phyloP scores from a whole-genome alignment of 2,329 filamentous ascomycete genomes.

The Lasiodiplodia hormozganensis region DNA sequence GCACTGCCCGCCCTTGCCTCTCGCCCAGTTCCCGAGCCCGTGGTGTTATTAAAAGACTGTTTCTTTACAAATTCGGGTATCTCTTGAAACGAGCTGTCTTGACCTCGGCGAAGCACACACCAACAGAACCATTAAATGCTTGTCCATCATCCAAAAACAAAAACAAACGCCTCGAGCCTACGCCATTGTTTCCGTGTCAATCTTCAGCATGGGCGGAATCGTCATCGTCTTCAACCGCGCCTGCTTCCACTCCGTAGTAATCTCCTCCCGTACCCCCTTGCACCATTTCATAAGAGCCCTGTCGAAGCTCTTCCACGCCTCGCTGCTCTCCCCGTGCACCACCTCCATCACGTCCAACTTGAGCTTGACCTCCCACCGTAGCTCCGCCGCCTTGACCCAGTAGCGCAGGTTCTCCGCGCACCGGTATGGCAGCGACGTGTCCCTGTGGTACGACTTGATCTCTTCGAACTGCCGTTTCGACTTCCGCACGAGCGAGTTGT shows the following conservation, averaged over 20 bases:
- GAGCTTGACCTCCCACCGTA: slow-evolving; percentile 88
- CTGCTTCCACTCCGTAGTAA: slow-evolving; percentile 72
- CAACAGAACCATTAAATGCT: slow-evolving; percentile 18
- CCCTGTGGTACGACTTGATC: slow-evolving; percentile 88
- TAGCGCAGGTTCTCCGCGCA: slow-evolving; percentile 92
- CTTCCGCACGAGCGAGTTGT: slow-evolving; percentile 86
- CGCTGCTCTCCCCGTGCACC: slow-evolving; percentile 73
- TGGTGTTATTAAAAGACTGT: slow-evolving; percentile 24
- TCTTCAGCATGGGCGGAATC: slow-evolving; percentile 47
- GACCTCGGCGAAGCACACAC: slow-evolving; percentile 12
- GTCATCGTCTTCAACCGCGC: slow-evolving; percentile 42
- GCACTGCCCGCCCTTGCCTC: slow-evolving; percentile 25
- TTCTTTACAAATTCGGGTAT: slow-evolving; percentile 22
- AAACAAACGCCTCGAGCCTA: slow-evolving; percentile 10
- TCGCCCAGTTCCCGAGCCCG: not conserved
- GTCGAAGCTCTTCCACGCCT: slow-evolving; percentile 84
- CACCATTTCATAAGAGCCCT: slow-evolving; percentile 84
- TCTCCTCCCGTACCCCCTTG: slow-evolving; percentile 79
- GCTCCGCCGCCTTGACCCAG: slow-evolving; percentile 95
- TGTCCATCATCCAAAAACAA: slow-evolving; percentile 15
- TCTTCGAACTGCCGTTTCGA: slow-evolving; percentile 87
- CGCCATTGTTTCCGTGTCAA: slow-evolving; percentile 36
- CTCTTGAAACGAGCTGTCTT: slow-evolving; percentile 23
- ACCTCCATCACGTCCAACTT: slow-evolving; percentile 85
- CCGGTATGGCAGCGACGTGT: slow-evolving; percentile 93